phyloP scores from a whole-genome alignment of 495 filamentous ascomycete species.

The Aspergillus wentii region DNA sequence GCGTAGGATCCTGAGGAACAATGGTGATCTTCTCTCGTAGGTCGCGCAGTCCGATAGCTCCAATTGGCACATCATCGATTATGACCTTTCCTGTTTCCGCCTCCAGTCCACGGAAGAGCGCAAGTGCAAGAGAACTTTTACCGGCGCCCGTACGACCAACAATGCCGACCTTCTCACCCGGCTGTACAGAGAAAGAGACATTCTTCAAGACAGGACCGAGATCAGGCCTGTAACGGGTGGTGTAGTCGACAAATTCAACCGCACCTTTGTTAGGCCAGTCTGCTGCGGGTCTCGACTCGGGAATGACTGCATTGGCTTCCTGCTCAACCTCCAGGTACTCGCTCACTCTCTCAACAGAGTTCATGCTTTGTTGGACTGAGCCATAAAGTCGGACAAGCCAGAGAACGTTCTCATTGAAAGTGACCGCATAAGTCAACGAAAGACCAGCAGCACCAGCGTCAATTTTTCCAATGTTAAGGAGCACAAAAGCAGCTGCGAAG shows the following conservation, averaged over 20 bases:
- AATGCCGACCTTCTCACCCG: slow-evolving; percentile 92
- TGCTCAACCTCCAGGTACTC: slow-evolving; percentile 97
- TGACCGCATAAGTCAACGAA: slow-evolving; percentile 95
- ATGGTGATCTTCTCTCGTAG: slow-evolving; percentile 93
- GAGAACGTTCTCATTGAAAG: slow-evolving; percentile 93
- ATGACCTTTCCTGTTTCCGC: slow-evolving; percentile 86
- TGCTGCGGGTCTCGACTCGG: slow-evolving; percentile 67
- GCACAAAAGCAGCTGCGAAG: slow-evolving; percentile 88
- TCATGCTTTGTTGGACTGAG: slow-evolving; percentile 98
- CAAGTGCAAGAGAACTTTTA: slow-evolving; percentile 92
- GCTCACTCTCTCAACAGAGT: slow-evolving; percentile 96
- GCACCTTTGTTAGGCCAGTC: slow-evolving; percentile 85
- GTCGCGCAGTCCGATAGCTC: slow-evolving; percentile 82
- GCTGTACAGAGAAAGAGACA: slow-evolving; percentile 79
- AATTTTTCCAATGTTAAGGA: slow-evolving; percentile 75
- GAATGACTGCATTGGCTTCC: slow-evolving; percentile 74
- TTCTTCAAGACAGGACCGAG: slow-evolving; percentile 80
- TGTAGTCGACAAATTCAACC: slow-evolving; percentile 83
- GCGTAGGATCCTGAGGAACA: slow-evolving; percentile 95
- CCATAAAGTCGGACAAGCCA: slow-evolving; percentile 97
- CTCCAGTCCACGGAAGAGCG: slow-evolving; percentile 95
- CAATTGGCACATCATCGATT: slow-evolving; percentile 87
- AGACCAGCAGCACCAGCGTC: slow-evolving; percentile 94
- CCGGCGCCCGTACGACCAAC: slow-evolving; percentile 95
- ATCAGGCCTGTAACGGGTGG: slow-evolving; percentile 83